These are phyloP conservation scores for Neofusicoccum kwambonambiense DNA, from an alignment of 2,329 filamentous ascomycete genomes.

Conservation along the genomic window DNA sequence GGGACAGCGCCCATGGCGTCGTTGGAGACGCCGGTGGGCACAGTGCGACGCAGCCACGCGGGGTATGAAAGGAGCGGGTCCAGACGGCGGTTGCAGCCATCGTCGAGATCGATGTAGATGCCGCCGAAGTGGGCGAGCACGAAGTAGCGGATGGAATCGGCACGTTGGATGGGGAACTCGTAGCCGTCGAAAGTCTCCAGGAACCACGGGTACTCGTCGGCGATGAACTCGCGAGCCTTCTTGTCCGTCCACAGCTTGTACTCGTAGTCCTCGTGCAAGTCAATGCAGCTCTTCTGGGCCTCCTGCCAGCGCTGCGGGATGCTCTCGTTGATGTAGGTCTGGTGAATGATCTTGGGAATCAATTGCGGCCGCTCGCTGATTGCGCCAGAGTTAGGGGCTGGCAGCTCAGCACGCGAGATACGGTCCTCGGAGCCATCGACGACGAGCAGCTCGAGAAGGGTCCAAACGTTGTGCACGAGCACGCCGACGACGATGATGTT, in stretches of 20 bases:
- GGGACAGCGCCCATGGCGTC: constrained; percentile 74
- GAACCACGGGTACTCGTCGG: constrained; percentile 68
- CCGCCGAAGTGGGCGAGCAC: constrained; percentile 74
- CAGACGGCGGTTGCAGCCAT: constrained; percentile 66
- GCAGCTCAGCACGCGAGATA: constrained; percentile 65
- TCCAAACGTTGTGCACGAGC: constrained; percentile 67
- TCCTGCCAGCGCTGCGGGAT: constrained; percentile 66
- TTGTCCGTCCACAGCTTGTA: constrained; percentile 80
- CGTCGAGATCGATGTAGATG: constrained; percentile 78
- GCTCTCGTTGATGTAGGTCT: constrained; percentile 70
- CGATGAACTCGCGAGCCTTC: constrained; percentile 68
- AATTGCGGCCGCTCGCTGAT: constrained; percentile 58
- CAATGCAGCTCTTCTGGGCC: constrained; percentile 65
- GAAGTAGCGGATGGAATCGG: constrained; percentile 78
- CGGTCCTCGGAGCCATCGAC: constrained; percentile 66
- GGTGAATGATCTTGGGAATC: constrained; percentile 76
- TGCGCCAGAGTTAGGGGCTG: constrained; percentile 61
- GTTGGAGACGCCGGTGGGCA: constrained; percentile 77
- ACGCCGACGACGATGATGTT: constrained; percentile 64
- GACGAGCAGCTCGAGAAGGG: constrained; percentile 67
- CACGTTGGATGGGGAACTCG: constrained; percentile 71
- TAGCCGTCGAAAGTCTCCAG: constrained; percentile 72
- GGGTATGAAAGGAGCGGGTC: constrained; percentile 68
- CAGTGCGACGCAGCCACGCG: constrained; percentile 68
- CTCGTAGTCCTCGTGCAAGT: constrained; percentile 69